A percentile compares a stretch with the other conserved stretches of the same genome.
Conservation (phyloP, 306 rosid species). For the Cercis canadensis region DNA sequence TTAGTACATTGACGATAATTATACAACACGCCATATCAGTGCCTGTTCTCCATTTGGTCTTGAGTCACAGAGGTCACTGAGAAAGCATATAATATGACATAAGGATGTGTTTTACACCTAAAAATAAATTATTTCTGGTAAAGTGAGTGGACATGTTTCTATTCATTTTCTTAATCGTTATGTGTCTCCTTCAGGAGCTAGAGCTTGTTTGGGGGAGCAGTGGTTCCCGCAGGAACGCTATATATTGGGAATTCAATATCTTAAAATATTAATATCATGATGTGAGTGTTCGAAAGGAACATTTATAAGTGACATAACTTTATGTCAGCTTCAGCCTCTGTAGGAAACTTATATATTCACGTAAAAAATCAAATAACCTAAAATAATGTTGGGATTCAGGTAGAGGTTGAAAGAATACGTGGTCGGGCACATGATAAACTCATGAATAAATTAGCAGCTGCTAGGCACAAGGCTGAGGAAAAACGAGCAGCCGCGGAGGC, state of each 20-base stretch:
- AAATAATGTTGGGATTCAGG: conserved; percentile 59
- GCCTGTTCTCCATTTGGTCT: not conserved
- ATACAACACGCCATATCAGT: no score
- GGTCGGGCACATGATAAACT: conserved; percentile 80
- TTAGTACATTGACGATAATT: not conserved
- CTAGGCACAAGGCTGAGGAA: conserved; percentile 88
- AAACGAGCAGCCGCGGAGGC: conserved; percentile 85
- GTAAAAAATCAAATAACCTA: not conserved
- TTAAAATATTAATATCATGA: conserved; percentile 4
- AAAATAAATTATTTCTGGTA: not conserved
- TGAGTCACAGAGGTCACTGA: not conserved
- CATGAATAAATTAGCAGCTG: conserved; percentile 80
- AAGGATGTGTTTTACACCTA: not conserved
- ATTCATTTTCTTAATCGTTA: not conserved
- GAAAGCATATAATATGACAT: not conserved
- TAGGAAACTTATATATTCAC: not conserved
- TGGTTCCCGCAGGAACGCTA: no score
- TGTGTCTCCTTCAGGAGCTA: not conserved
- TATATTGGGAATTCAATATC: not conserved
- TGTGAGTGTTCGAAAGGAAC: not conserved
- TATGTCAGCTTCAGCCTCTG: not conserved
- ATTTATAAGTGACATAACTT: not conserved
- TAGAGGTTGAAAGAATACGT: conserved; percentile 81
- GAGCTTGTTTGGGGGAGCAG: no score
- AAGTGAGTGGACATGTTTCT: not conserved